phyloP scores from a whole-genome alignment of 2,329 filamentous ascomycete genomes.

The Colletotrichum chrysophilum region DNA sequence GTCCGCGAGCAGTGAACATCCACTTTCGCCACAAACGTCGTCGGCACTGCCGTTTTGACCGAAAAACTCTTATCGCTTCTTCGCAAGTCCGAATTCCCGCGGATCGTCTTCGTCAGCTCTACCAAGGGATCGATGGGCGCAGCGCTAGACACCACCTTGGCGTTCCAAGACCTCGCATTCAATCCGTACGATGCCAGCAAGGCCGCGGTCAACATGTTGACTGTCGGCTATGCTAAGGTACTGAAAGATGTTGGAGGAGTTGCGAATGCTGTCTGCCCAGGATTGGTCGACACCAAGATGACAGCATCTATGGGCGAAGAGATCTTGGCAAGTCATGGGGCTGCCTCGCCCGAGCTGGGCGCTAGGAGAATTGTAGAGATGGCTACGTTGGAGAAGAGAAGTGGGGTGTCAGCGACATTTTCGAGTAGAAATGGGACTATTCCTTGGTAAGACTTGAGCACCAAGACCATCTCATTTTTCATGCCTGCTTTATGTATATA shows the following conservation, averaged over 20 bases:
- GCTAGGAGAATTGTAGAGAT: not conserved
- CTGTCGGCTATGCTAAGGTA: not conserved
- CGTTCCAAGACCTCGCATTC: not conserved
- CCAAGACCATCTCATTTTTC: not conserved
- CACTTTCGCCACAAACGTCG: not conserved
- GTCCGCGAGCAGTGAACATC: not conserved
- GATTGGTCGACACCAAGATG: not conserved
- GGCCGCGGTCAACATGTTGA: not conserved
- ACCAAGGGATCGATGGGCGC: not conserved
- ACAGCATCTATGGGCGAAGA: not conserved
- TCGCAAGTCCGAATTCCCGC: not conserved
- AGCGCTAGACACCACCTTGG: not conserved
- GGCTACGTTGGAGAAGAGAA: not conserved
- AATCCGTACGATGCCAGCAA: not conserved
- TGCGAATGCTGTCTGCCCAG: not conserved
- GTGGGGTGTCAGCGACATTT: not conserved
- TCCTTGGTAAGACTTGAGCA: not conserved
- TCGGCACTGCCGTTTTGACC: not conserved
- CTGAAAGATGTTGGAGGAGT: not conserved
- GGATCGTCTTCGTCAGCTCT: not conserved
- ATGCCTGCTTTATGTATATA: not conserved
- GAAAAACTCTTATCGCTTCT: not conserved
- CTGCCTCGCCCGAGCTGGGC: not conserved
- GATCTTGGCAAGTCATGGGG: not conserved
- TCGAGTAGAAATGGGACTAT: not conserved